phyloP scores from a whole-genome alignment of 2,329 filamentous ascomycete genomes.

The Magnaporthiopsis rhizophila region DNA sequence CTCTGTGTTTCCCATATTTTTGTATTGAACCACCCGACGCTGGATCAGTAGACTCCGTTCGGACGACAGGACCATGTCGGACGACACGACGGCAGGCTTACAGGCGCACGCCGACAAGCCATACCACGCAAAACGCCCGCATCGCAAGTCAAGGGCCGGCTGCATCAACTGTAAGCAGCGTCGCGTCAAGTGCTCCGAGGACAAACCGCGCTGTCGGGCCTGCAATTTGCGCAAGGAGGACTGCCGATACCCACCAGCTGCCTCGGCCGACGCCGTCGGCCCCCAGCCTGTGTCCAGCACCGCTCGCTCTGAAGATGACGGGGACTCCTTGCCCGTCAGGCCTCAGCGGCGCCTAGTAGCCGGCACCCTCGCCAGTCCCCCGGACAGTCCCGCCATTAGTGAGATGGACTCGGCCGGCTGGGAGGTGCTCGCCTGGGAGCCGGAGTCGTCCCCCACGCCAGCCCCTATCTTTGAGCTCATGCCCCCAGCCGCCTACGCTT shows the following conservation, averaged over 20 bases:
- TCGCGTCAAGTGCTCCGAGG: constrained; percentile 38
- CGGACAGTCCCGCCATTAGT: not conserved
- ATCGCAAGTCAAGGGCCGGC: constrained; percentile 31
- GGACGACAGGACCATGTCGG: not conserved
- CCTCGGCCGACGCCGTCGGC: not conserved
- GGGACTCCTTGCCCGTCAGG: not conserved
- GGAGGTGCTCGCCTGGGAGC: not conserved
- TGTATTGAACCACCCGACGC: not conserved
- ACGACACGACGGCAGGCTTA: not conserved
- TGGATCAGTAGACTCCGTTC: not conserved
- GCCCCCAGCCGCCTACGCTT: too few species aligned
- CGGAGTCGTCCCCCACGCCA: constrained; percentile 7
- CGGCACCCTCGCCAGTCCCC: not conserved
- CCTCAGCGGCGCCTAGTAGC: not conserved
- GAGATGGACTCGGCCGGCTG: not conserved
- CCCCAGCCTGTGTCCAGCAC: not conserved
- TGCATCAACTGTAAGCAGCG: constrained; percentile 31
- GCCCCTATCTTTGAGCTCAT: constrained; percentile 14
- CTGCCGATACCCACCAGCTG: constrained; percentile 35
- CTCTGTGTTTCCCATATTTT: not conserved
- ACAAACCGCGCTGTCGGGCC: constrained; percentile 23
- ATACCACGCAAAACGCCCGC: constrained; percentile 40
- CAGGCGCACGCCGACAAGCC: constrained; percentile 16
- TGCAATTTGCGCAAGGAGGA: constrained; percentile 19
- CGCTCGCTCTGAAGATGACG: not conserved